These are phyloP conservation scores for Fomes fomentarius DNA, from an alignment of 1,284 basidiomycete species.

Conservation along the genomic window DNA sequence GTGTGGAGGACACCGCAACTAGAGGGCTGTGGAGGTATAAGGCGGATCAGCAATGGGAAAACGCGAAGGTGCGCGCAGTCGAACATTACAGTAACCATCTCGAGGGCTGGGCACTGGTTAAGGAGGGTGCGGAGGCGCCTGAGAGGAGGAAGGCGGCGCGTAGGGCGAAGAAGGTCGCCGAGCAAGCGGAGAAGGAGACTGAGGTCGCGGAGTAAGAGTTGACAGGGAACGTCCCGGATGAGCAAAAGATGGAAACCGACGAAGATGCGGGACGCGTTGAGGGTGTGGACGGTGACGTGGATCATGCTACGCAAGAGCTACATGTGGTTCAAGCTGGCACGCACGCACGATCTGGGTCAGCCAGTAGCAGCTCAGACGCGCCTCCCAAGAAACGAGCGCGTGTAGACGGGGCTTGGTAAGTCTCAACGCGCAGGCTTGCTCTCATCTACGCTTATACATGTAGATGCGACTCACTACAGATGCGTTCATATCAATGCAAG, in stretches of 20 bases:
- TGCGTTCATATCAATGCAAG: too few relatives aligned
- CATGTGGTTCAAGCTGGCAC: not conserved
- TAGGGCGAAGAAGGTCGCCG: not conserved
- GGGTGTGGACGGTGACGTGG: not conserved
- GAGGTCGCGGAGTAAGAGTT: not conserved
- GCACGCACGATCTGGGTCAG: too few relatives aligned
- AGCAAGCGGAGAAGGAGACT: not conserved
- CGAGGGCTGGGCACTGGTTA: not conserved
- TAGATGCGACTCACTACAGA: too few relatives aligned
- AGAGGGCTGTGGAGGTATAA: not conserved
- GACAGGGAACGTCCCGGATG: not conserved
- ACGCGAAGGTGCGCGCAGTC: not conserved
- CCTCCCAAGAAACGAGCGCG: not conserved
- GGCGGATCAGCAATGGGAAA: not conserved
- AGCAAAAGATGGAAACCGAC: not conserved
- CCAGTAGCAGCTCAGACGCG: too few relatives aligned
- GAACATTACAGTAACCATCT: slow-evolving; percentile 9
- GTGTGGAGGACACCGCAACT: not conserved
- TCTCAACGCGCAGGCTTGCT: too few relatives aligned
- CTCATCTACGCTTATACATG: too few relatives aligned
- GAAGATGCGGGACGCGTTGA: not conserved
- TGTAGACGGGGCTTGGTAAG: too few relatives aligned
- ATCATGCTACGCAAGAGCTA: not conserved
- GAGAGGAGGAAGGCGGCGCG: slow-evolving; percentile 2
- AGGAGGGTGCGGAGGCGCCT: not conserved